Evolutionary conservation across 2,329 filamentous ascomycete genomes (phyloP).

Genomic region (Botrytis elliptica): DNA sequence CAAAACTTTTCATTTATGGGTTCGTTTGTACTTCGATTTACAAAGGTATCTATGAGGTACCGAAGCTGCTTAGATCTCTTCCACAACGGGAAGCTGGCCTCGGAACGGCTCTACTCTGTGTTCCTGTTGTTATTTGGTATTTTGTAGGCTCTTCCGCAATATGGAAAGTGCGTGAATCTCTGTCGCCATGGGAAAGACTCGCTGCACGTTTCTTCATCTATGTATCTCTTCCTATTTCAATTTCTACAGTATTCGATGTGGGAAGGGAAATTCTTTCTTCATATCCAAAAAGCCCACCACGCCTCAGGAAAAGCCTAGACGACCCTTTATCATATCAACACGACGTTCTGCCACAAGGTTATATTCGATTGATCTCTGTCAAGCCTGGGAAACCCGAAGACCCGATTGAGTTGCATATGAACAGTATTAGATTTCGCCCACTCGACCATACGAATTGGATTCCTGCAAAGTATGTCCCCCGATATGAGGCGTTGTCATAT

Average conservation of each 20-base stretch:
- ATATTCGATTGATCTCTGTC: not conserved
- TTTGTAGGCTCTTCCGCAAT: not conserved
- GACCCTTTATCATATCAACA: not conserved
- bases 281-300: accelerated
- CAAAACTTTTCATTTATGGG: accelerated
- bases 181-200: not conserved
- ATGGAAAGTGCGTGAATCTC: not conserved
- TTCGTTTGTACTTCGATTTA: not conserved
- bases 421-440: accelerated
- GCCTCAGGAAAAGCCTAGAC: not conserved
- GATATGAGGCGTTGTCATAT: not conserved
- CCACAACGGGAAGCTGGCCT: accelerated
- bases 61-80: not conserved
- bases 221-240: not conserved
- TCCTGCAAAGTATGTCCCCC: not conserved
- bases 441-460: accelerated
- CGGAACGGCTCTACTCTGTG: not conserved
- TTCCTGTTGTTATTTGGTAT: not conserved
- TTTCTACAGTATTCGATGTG: not conserved
- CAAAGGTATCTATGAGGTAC: accelerated
- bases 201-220: not conserved
- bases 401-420: not conserved
- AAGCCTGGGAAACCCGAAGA: not conserved
- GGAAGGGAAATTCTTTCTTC: too few species aligned
- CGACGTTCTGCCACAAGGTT: not conserved